Evolutionary conservation across 2,329 filamentous ascomycete species (phyloP).

Genomic region (Thielaviopsis musarum): DNA sequence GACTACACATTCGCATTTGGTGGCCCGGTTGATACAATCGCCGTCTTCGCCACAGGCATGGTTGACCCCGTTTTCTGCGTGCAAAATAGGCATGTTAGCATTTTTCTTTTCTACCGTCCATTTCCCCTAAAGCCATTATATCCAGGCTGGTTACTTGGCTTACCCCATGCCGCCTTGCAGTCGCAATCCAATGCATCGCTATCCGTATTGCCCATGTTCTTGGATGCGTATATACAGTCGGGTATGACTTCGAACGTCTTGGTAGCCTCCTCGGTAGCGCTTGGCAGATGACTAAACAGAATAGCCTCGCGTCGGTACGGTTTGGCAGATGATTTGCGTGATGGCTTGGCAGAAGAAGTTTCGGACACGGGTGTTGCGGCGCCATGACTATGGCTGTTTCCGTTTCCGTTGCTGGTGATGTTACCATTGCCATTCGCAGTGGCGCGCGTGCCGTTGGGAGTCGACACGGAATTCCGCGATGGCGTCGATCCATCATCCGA

Average conservation of each 20-base stretch:
- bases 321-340: constrained; percentile 60
- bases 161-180: constrained; percentile 89
- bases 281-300: constrained; percentile 58
- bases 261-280: constrained; percentile 62
- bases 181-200: constrained; percentile 87
- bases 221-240: constrained; percentile 80
- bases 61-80: constrained; percentile 46
- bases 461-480: constrained; percentile 23
- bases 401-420: neutral
- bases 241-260: constrained; percentile 64
- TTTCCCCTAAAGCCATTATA: too few relatives aligned
- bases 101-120: neutral
- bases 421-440: constrained; percentile 23
- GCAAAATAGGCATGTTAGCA: neutral
- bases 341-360: constrained; percentile 43
- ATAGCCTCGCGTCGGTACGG: constrained; percentile 41
- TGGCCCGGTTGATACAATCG: constrained; percentile 95
- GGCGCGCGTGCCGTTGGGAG: constrained; percentile 28
- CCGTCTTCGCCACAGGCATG: constrained; percentile 87
- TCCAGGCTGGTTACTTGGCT: constrained; percentile 22
- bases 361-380: constrained; percentile 26
- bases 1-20: constrained; percentile 85
- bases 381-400: constrained; percentile 24
- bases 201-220: constrained; percentile 79
- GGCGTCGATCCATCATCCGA: constrained; percentile 20